phyloP scores from a whole-genome alignment of 176 grass and related monocot genomes.

The Eragrostis curvula region DNA sequence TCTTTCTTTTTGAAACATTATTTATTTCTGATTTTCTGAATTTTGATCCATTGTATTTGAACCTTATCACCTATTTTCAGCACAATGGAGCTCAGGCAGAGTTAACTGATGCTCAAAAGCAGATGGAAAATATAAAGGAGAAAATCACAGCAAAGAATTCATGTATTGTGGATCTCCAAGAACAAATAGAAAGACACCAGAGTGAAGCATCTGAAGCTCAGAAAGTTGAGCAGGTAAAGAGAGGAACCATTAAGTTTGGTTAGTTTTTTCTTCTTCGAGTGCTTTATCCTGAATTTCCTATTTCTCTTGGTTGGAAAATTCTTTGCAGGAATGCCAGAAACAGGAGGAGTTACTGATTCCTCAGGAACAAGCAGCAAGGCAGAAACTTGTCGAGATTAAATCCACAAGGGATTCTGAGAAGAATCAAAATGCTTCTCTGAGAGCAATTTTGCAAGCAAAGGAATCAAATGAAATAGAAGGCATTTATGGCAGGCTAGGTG shows the following conservation, averaged over 20 bases:
- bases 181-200: slow-evolving; percentile 63
- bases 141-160: slow-evolving; percentile 63
- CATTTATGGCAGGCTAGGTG: slow-evolving; percentile 91
- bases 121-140: slow-evolving; percentile 73
- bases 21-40: not conserved
- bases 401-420: slow-evolving; percentile 76
- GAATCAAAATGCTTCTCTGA: slow-evolving; percentile 73
- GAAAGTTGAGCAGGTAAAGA: slow-evolving; percentile 70
- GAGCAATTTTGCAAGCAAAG: slow-evolving; percentile 90
- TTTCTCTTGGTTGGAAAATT: slow-evolving; percentile 33
- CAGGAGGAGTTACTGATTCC: slow-evolving; percentile 77
- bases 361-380: slow-evolving; percentile 79
- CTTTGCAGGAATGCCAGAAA: slow-evolving; percentile 72
- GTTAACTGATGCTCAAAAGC: slow-evolving; percentile 66
- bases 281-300: slow-evolving; percentile 6
- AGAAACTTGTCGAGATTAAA: slow-evolving; percentile 83
- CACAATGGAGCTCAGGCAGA: slow-evolving; percentile 73
- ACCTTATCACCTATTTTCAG: slow-evolving; percentile 49
- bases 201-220: slow-evolving; percentile 69
- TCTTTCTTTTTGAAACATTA: slow-evolving; percentile 8
- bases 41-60: slow-evolving; percentile 24
- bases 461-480: slow-evolving; percentile 95
- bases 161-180: slow-evolving; percentile 60
- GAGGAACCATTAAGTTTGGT: not conserved
- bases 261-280: not conserved